Evolutionary conservation across 164 flowering plant genomes (phyloP), one percentile per base, ranked within the genome.

Genomic region (Annona cherimola): DNA sequence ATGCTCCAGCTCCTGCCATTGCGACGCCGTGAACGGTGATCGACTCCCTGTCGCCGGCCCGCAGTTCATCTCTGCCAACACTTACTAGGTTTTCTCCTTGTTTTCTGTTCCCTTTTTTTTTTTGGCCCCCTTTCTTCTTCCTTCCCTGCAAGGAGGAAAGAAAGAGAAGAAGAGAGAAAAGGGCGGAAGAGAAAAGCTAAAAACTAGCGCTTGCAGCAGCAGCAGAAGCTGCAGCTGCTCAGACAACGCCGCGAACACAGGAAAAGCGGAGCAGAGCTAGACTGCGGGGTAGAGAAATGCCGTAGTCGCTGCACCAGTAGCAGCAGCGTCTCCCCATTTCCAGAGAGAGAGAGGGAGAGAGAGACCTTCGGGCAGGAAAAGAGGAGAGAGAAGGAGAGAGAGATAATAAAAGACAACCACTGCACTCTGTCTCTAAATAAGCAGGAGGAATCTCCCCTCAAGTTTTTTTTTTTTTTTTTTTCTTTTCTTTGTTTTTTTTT

Each of bases 1-100:
- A 16, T 84, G 88, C 75, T 89, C 90, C 44, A 89, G 83, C 75
- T 88, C 94, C 71, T 86, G 89, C 91, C 94, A 88, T 72, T 89
- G 91, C 42, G 79, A 72, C 69, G 83, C 79, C 59, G 93, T 89
- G 74, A 89, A 87, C 18, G 84, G 90, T 42, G 83, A 76, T 70
- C 84, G 78, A 70, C 63, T 54, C 66, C 68, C 78, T 73, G 79
- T 66, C 68, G 76, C 68, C 68, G 81, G 71, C 55, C 77, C 62
- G 70, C 77, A 77, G 73, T 77, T 81, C 83, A 78, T 80, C 61
- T 70, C 69, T 19, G 42, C 16, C 64, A 39, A 11, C 20, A 26
- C 65, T 26, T 26, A 26, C 35, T 50, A 50, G 57, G 57, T 11
- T 50, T 50, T 50, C 14, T 45, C 35, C 14, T 9, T 11, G 57